Conservation (phyloP, 192 early-diverging fungal genomes). For the Coemansia sp. region DNA sequence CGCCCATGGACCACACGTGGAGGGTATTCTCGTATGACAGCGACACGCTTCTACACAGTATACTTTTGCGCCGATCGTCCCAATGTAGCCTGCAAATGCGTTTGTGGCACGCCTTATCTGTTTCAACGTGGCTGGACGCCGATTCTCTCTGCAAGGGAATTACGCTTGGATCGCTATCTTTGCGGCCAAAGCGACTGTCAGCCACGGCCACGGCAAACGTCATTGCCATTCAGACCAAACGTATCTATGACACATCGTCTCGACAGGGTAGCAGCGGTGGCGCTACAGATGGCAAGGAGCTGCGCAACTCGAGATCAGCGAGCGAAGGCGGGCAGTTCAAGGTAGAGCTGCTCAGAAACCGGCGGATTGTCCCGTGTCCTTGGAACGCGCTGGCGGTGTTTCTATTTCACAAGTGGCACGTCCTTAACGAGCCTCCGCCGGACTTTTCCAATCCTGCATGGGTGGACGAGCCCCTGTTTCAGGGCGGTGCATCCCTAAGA, state of each 20-base stretch:
- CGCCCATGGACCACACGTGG: conserved; percentile 26
- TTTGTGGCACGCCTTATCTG: conserved; percentile 37
- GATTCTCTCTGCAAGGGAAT: conserved; percentile 21
- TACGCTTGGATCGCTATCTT: conserved; percentile 41
- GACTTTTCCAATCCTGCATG: conserved; percentile 40
- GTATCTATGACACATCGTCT: not conserved
- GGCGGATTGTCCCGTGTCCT: conserved; percentile 32
- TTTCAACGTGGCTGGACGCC: conserved; percentile 44
- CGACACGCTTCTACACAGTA: conserved; percentile 34
- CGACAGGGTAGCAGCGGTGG: not conserved
- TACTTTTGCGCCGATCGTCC: conserved; percentile 48
- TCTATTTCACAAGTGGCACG: conserved; percentile 49
- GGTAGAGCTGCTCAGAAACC: conserved; percentile 37
- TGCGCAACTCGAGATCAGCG: not conserved
- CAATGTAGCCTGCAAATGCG: conserved; percentile 52
- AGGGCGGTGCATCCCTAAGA: conserved; percentile 5
- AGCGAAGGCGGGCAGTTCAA: conserved; percentile 11
- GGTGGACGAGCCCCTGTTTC: conserved; percentile 40
- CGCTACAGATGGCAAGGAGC: not conserved
- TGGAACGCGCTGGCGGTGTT: conserved; percentile 53
- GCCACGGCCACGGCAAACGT: not conserved
- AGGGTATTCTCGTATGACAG: conserved; percentile 29
- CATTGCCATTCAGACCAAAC: conserved; percentile 13
- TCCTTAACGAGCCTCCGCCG: conserved; percentile 42
- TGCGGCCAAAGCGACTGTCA: conserved; percentile 7